Conservation (phyloP, 352 stramenopile species). For the Pythium chondricola region DNA sequence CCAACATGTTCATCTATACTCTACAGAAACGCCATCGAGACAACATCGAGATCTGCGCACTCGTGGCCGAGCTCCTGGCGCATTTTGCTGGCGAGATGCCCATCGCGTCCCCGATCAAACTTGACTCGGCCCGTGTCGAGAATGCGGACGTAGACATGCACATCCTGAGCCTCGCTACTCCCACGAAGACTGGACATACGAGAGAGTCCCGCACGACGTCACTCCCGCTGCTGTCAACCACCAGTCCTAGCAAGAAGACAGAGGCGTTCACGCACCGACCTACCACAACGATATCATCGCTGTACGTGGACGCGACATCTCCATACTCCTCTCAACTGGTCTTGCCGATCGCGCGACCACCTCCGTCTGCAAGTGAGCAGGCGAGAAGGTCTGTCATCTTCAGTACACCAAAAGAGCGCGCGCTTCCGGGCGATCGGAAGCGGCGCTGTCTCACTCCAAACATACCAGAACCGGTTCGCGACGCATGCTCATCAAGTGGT, state of each 20-base stretch:
- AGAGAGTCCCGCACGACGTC: too few relatives aligned
- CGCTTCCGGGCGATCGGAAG: slow-evolving; percentile 34
- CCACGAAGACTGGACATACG: too few relatives aligned
- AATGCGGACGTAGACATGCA: neutral
- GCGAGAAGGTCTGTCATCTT: slow-evolving; percentile 41
- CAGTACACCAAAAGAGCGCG: slow-evolving; percentile 55
- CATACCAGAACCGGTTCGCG: slow-evolving; percentile 17
- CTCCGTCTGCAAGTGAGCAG: slow-evolving; percentile 42
- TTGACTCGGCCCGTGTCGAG: slow-evolving; percentile 19
- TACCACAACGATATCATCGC: slow-evolving; percentile 50
- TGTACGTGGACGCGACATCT: slow-evolving; percentile 44
- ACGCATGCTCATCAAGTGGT: slow-evolving; percentile 3
- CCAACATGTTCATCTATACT: slow-evolving; percentile 77
- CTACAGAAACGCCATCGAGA: slow-evolving; percentile 63
- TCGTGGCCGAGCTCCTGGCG: slow-evolving; percentile 33
- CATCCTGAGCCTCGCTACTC: too few relatives aligned
- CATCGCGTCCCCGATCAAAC: slow-evolving; percentile 40
- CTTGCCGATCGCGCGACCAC: slow-evolving; percentile 36
- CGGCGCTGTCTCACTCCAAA: slow-evolving; percentile 55
- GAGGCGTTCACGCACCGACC: slow-evolving; percentile 31
- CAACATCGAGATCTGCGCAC: slow-evolving; percentile 34
- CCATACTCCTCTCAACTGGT: slow-evolving; percentile 38
- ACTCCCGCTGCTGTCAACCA: slow-evolving; percentile 35
- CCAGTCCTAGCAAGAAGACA: slow-evolving; percentile 14
- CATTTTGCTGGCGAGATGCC: slow-evolving; percentile 50